Conservation (phyloP, 352 stramenopile genomes). For the Lagenidium giganteum region DNA sequence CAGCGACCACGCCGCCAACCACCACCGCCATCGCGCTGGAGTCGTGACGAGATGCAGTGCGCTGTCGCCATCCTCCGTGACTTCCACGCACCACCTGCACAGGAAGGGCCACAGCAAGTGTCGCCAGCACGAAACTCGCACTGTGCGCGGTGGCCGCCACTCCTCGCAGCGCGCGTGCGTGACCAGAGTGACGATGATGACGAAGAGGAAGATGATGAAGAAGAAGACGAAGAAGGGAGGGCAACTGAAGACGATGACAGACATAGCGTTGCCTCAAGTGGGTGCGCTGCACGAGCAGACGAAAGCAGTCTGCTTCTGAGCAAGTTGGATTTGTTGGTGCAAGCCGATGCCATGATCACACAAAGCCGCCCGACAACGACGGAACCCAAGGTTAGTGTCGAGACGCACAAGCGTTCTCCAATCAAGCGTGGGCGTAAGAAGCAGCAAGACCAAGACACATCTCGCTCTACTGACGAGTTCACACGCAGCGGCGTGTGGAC, state of each 20-base stretch:
- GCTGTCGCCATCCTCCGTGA: slow-evolving; percentile 62
- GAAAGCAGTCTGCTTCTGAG: slow-evolving; percentile 20
- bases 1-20: neutral
- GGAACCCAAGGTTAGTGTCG: neutral
- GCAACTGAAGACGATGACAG: slow-evolving; percentile 1
- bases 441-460: no score
- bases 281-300: no score
- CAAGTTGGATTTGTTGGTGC: slow-evolving; percentile 59
- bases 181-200: slow-evolving; percentile 7
- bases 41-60: slow-evolving; percentile 47
- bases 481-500: slow-evolving; percentile 60
- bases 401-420: neutral
- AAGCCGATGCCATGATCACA: slow-evolving; percentile 72
- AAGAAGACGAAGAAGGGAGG: slow-evolving; percentile 6
- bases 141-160: neutral
- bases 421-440: no score
- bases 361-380: slow-evolving; percentile 19
- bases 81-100: slow-evolving; percentile 34
- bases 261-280: no score
- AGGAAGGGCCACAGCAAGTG: no score
- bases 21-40: slow-evolving; percentile 28
- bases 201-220: slow-evolving; percentile 18
- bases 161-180: neutral
- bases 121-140: slow-evolving; percentile 13
- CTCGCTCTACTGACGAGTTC: no score